Conservation (phyloP, 2,329 filamentous ascomycete genomes). For the Alternaria tenuissima region DNA sequence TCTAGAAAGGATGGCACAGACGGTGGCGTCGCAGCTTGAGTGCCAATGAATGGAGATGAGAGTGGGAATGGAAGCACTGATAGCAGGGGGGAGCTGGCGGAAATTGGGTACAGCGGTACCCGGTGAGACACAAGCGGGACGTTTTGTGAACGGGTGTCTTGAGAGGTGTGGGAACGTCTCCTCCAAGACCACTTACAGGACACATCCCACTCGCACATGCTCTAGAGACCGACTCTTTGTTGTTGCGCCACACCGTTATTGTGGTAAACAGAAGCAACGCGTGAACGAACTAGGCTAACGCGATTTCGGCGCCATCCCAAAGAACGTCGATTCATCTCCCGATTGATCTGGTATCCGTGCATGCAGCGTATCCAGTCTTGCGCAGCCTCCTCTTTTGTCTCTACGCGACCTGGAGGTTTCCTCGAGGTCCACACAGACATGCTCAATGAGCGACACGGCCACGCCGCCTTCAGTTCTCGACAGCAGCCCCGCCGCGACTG, state of each 20-base stretch:
- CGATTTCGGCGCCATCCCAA: slow-evolving; percentile 11
- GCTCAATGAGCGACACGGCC: slow-evolving; percentile 36
- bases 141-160: slow-evolving; percentile 11
- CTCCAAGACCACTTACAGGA: background rate
- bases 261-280: slow-evolving; percentile 16
- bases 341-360: slow-evolving; percentile 20
- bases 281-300: slow-evolving; percentile 9
- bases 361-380: slow-evolving; percentile 23
- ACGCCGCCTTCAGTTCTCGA: slow-evolving; percentile 26
- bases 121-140: slow-evolving; percentile 18
- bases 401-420: slow-evolving; percentile 28
- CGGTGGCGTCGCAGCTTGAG: slow-evolving; percentile 11
- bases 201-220: slow-evolving; percentile 1
- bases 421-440: slow-evolving; percentile 29
- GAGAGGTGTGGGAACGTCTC: slow-evolving; percentile 8
- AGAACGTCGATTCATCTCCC: slow-evolving; percentile 23
- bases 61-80: slow-evolving; percentile 14
- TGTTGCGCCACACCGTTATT: slow-evolving; percentile 10
- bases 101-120: slow-evolving; percentile 18
- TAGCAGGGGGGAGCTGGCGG: slow-evolving; percentile 18
- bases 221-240: background rate
- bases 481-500: slow-evolving; percentile 33
- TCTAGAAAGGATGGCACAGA: slow-evolving; percentile 8
- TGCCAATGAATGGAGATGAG: slow-evolving; percentile 3
- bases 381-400: slow-evolving; percentile 23